Percentiles rank a stretch among this genome's conserved stretches.
Evolutionary conservation across 2,329 filamentous ascomycete genomes (phyloP).

Genomic region (Mycosphaerella arachidis): DNA sequence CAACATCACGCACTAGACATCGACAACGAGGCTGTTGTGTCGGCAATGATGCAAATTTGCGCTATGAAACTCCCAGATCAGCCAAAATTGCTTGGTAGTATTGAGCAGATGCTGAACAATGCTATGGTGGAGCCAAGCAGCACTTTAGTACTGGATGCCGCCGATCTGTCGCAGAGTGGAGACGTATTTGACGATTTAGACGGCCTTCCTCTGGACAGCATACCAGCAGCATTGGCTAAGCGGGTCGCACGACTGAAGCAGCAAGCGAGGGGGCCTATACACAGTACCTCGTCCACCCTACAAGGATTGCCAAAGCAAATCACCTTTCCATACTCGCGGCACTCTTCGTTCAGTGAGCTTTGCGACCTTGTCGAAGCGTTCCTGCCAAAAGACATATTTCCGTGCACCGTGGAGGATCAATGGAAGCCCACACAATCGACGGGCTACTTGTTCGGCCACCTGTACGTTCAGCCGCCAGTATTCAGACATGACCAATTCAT

Average conservation of each 20-base stretch:
- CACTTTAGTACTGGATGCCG: slow-evolving; percentile 21
- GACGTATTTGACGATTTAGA: slow-evolving; percentile 49
- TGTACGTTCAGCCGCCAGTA: slow-evolving; percentile 53
- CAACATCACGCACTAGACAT: slow-evolving; percentile 63
- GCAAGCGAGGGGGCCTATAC: slow-evolving; percentile 14
- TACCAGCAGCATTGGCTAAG: slow-evolving; percentile 31
- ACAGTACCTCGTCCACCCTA: neutral
- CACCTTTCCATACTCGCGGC: slow-evolving; percentile 79
- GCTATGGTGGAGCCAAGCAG: slow-evolving; percentile 17
- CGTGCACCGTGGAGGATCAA: slow-evolving; percentile 64
- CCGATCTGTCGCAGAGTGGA: slow-evolving; percentile 15
- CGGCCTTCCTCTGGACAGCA: slow-evolving; percentile 29
- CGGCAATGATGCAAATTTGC: slow-evolving; percentile 53
- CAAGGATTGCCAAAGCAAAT: slow-evolving; percentile 26
- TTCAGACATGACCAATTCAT: slow-evolving; percentile 67
- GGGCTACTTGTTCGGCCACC: slow-evolving; percentile 62
- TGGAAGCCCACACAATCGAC: slow-evolving; percentile 67
- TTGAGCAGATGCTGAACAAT: slow-evolving; percentile 34
- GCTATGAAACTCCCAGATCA: slow-evolving; percentile 34
- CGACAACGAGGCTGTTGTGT: slow-evolving; percentile 44
- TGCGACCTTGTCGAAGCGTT: slow-evolving; percentile 65
- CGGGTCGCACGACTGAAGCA: slow-evolving; percentile 22
- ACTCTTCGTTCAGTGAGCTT: slow-evolving; percentile 80
- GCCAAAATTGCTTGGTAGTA: slow-evolving; percentile 32
- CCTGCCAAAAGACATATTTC: slow-evolving; percentile 70